Evolutionary conservation across 176 grass and related monocot genomes (phyloP), one percentile per base, ranked within the genome.

Genomic region (Puccinellia tenuiflora): DNA sequence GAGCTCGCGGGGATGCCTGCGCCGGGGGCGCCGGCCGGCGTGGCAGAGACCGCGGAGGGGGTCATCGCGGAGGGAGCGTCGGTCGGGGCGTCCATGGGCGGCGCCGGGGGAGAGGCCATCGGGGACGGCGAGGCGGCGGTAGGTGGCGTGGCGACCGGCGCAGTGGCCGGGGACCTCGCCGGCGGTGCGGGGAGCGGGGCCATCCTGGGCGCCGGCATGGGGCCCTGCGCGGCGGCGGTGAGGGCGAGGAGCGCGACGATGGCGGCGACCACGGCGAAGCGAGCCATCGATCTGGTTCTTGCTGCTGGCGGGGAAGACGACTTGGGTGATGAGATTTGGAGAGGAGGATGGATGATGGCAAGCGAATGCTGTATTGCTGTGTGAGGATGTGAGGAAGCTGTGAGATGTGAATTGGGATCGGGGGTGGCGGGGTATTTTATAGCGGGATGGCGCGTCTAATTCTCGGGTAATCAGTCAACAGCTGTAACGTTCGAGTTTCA

Each of bases 191-290:
- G 86, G 0, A 88, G 78, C 17, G 86, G 90, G 1, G 86, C 82
- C 86, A 82, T 78, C 90, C 10, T 79, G 0, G 90, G 90, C 37
- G 90, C 71, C 20, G 60, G 82, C 3, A 60, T 85, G 76, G 89
- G 3, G 77, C 53, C 88, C 79, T 90, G 88, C 11, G 88, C 88
- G 1, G 59, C 33, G 2, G 84, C 84, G 30, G 22, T 33, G 16
- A 84, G 67, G 48, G 75, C 84, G 6, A 90, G 84, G 43, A 90
- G 75, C 9, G 80, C 79, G 2, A 79, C 7, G 66, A 79, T 20
- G 31, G 80, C 74, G 53, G 80, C 83, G 79, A 78, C 75, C 5
- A 47, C 63, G 59, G 82, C 71, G 71, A 79, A 46, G n/a, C n/a
- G n/a, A n/a, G n/a, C n/a, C n/a, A n/a, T n/a, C 38, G 56, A 47